Evolutionary conservation across 257 asterid genomes (phyloP), one percentile per base, ranked within the genome.

Genomic region (Prunella vulgaris): DNA sequence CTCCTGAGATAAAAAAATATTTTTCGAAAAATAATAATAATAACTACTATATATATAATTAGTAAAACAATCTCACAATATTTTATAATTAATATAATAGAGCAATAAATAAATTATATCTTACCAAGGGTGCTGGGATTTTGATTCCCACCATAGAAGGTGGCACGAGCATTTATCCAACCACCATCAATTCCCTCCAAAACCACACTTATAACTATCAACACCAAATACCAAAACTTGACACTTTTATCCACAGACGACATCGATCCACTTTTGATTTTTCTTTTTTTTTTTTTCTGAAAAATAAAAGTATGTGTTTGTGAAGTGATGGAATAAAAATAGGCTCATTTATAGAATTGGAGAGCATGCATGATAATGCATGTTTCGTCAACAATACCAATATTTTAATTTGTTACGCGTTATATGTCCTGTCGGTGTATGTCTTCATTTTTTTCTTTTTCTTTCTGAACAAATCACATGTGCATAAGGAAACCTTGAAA

Each of bases 41-140:
- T 8, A 42, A 12, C 4, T 2, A 14, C 17, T 42, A 42, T 40
- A 40, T 32, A 2, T 28, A 28, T 28, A 28, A 3, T 3, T 10
- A 42, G 14, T 13, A 42, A 2, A 42, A 42, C 4, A 42, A 10
- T 40, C 17, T 40, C 4, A 40, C 5, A 40, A 40, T 7, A 13
- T 42, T 42, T 13, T 42, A 2, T 32, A 32, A 4, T 32, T 32
- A 4, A 4, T 32, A 4, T 35, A 42, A n/a, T 5, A n/a, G 15
- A n/a, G 0, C 9, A 46, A 46, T n/a, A n/a, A n/a, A n/a, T n/a
- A n/a, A n/a, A n/a, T n/a, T n/a, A n/a, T n/a, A n/a, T n/a, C 85
- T 66, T 78, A 88, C 90, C 90, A 59, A 85, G 86, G n/a, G 88
- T 84, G 70, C 78, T 74, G 0, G 90, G 95, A 72, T 85, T 83